These are phyloP conservation scores for Phlebopus sp. DNA, from an alignment of 1,284 basidiomycete species.

Conservation along the genomic window DNA sequence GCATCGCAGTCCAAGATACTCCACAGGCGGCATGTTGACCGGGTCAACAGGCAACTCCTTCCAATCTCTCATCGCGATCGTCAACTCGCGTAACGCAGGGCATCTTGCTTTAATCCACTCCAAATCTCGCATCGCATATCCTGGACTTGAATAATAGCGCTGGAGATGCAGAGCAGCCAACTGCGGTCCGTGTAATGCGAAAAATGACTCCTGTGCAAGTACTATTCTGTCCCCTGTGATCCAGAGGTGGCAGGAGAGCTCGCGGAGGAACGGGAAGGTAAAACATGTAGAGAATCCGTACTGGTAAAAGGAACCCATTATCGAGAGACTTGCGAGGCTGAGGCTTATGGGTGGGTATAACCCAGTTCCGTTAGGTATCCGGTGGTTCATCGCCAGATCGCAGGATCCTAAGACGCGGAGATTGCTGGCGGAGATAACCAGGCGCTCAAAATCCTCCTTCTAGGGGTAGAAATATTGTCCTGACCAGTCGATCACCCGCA, in stretches of 20 bases:
- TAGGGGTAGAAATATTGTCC: background rate
- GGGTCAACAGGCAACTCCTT: background rate
- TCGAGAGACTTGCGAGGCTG: background rate
- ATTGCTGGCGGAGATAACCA: too few relatives aligned
- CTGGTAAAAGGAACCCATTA: background rate
- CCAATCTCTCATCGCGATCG: background rate
- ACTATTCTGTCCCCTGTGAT: background rate
- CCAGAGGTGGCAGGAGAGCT: too few relatives aligned
- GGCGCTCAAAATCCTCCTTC: too few relatives aligned
- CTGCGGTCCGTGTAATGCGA: background rate
- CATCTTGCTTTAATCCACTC: background rate
- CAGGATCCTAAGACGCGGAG: too few relatives aligned
- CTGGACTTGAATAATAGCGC: background rate
- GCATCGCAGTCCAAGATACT: background rate
- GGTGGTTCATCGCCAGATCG: background rate
- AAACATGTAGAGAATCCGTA: background rate
- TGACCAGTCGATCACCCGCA: conserved; percentile 5
- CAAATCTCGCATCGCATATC: background rate
- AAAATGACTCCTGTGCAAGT: background rate
- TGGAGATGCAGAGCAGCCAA: background rate
- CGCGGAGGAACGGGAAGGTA: too few relatives aligned
- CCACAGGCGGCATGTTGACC: background rate
- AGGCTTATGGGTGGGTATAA: background rate
- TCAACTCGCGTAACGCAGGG: background rate
- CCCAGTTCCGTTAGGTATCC: background rate